Base-by-base conservation (phyloP, 345 rosid genomes). In the Zanthoxylum bungeanum region DNA sequence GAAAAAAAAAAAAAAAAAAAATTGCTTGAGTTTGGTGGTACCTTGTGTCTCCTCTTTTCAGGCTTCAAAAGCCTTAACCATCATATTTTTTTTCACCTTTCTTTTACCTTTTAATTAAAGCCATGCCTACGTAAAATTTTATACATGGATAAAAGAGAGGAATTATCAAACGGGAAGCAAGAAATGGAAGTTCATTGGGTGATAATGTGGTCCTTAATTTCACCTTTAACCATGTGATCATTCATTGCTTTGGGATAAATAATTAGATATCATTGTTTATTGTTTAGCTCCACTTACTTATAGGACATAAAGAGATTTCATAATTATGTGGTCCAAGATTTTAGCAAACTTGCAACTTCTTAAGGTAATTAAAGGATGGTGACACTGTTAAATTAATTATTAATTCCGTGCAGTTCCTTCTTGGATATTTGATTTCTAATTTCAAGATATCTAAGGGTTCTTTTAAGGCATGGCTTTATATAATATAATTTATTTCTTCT, bases 251-350 rank as follows among this genome's bases (percentile, higher is more conserved):
- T 58, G 39, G 21, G 5, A 34, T 34, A 7, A 3, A 24, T 37
- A 24, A 63, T 52, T 60, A 11, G 27, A 39, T 28, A 24, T 40
- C 50, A 14, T 55, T 19, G 4, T 55, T 55, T 10, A 22, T 39
- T 22, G 36, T 3, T 30, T 5, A 47, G 28, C 49, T 14, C 6
- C 49, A 14, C 16, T 44, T 44, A 14, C 16, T 44, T 44, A 3
- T 14, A 0, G 49, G 49, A 44, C 12, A 44, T 44, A 44, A 44
- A 56, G 57, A 39, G 53, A 46, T 31, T 59, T 65, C 72, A 79
- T 71, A 30, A 71, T 74, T 60, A 71, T 22, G 72, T 62, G 74
- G 80, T 49, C 72, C 80, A 31, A 67, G 12, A 27, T 21, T 51
- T 6, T 22, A 64, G 37, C 9, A 51, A 34, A 62, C n/a, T n/a